These are phyloP conservation scores for Boletus tomentosulus DNA, from an alignment of 768 basidiomycete species.

Conservation along the genomic window DNA sequence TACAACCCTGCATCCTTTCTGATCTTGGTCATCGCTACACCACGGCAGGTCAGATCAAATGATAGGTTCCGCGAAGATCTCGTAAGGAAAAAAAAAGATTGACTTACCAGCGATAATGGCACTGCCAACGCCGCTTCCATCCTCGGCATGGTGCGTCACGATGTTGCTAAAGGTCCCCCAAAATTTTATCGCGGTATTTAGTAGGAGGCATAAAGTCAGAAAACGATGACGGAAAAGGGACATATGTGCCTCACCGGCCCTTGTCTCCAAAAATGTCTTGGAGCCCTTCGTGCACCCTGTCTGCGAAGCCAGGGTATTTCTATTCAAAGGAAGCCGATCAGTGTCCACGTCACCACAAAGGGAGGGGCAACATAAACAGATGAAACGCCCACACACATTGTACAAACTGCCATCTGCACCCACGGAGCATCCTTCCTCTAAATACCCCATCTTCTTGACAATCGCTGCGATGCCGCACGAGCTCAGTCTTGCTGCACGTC, in stretches of 20 bases:
- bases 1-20: slow-evolving; percentile 67
- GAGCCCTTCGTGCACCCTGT: slow-evolving; percentile 88
- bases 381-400: slow-evolving; percentile 53
- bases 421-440: slow-evolving; percentile 86
- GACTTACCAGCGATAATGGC: slow-evolving; percentile 86
- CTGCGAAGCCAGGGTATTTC: slow-evolving; percentile 98
- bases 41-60: background rate
- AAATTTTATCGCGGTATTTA: slow-evolving; percentile 48
- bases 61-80: background rate
- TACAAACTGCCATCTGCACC: slow-evolving; percentile 95
- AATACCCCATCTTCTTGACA: slow-evolving; percentile 89
- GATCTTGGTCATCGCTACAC: slow-evolving; percentile 82
- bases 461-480: slow-evolving; percentile 97
- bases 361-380: background rate
- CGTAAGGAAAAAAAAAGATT: background rate
- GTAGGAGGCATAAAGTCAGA: slow-evolving; percentile 1
- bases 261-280: slow-evolving; percentile 95
- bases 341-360: background rate
- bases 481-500: slow-evolving; percentile 85
- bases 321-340: slow-evolving; percentile 28
- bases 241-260: slow-evolving; percentile 58
- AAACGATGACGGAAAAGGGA: background rate
- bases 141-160: slow-evolving; percentile 37
- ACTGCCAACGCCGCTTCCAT: slow-evolving; percentile 86
- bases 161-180: slow-evolving; percentile 38